A percentile compares a stretch with the other conserved stretches of the same genome.
These are phyloP conservation scores for Paraconiothyrium brasiliense DNA, from an alignment of 2,329 filamentous ascomycete genomes.

Conservation along the genomic window DNA sequence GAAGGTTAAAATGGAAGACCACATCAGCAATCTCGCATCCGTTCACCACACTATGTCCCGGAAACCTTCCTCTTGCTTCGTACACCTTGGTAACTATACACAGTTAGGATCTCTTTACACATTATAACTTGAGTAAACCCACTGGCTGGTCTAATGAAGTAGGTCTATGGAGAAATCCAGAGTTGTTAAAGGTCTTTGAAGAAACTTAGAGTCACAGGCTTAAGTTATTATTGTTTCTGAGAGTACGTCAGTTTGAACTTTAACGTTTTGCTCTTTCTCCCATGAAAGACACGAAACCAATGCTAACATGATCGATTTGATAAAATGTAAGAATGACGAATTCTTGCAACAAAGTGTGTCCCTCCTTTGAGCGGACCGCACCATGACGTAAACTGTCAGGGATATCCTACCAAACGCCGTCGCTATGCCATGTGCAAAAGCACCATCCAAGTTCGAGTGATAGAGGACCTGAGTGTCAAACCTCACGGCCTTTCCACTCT, in stretches of 20 bases:
- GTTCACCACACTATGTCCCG: not conserved
- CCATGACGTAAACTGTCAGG: not conserved
- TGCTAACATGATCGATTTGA: too few species aligned
- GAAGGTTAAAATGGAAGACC: too few species aligned
- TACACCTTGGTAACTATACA: not conserved
- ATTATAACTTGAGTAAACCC: not conserved
- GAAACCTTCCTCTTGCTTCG: not conserved
- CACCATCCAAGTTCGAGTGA: not conserved
- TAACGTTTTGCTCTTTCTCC: not conserved
- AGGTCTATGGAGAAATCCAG: not conserved
- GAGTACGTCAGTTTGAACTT: not conserved
- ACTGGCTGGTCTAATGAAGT: not conserved
- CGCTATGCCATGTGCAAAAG: constrained; percentile 23
- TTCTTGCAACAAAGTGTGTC: not conserved
- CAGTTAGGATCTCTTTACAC: not conserved
- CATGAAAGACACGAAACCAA: too few species aligned
- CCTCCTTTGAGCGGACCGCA: not conserved
- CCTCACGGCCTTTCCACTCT: constrained; percentile 28
- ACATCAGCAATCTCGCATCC: not conserved
- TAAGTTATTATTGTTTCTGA: not conserved
- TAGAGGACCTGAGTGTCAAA: not conserved
- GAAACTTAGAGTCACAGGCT: not conserved
- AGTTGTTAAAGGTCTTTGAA: not conserved
- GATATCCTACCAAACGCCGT: constrained; percentile 24
- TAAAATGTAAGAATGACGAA: too few species aligned